Evolutionary conservation across 1,284 basidiomycete species (phyloP).

Genomic region (Naganishia sp.): DNA sequence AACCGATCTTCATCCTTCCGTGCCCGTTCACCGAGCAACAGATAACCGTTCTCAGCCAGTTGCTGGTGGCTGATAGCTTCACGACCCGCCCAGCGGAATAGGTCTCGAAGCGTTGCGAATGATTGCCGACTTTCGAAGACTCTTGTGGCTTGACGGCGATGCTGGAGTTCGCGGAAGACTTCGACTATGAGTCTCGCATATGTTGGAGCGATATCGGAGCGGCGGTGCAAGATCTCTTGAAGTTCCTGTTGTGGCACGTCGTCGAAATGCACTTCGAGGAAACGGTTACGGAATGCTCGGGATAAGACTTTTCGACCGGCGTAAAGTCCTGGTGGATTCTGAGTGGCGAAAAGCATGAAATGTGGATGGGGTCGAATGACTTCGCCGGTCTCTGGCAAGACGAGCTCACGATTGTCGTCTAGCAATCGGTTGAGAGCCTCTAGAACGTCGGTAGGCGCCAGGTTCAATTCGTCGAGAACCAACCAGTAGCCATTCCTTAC

Average conservation of each 20-base stretch:
- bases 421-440: conserved; percentile 95
- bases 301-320: conserved; percentile 94
- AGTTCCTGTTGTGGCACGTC: conserved; percentile 94
- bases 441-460: conserved; percentile 96
- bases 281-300: conserved; percentile 96
- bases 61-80: conserved; percentile 87
- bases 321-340: conserved; percentile 97
- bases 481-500: conserved; percentile 95
- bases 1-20: conserved; percentile 80
- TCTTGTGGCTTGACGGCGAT: conserved; percentile 81
- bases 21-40: conserved; percentile 92
- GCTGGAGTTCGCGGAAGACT: conserved; percentile 92
- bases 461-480: conserved; percentile 94
- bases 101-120: conserved; percentile 93
- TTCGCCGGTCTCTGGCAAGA: conserved; percentile 96
- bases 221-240: conserved; percentile 85
- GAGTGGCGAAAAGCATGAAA: conserved; percentile 98
- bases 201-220: conserved; percentile 86
- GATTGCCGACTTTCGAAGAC: conserved; percentile 98
- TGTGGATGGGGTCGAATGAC: conserved; percentile 89
- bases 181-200: conserved; percentile 87
- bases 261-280: conserved; percentile 96
- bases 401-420: conserved; percentile 95
- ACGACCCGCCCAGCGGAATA: conserved; percentile 95
- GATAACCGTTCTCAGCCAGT: conserved; percentile 94